Conservation (phyloP, 2,329 filamentous ascomycete genomes). For the Alternaria novae-zelandiae region DNA sequence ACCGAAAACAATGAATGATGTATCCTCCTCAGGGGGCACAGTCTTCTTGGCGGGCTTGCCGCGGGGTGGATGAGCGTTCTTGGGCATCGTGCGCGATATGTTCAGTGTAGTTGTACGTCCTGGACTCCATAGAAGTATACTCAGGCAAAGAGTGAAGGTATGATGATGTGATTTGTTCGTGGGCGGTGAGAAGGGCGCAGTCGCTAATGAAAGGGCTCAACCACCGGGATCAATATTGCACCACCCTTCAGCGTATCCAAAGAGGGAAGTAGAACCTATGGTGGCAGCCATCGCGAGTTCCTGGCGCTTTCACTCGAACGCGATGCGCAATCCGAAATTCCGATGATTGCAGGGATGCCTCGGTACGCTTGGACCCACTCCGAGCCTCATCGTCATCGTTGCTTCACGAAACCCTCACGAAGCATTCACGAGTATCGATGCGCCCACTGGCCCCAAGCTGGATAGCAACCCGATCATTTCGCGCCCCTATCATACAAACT, state of each 20-base stretch:
- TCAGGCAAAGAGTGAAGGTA: neutral
- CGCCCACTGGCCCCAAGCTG: neutral
- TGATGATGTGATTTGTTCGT: slow-evolving; percentile 8
- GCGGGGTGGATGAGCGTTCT: slow-evolving; percentile 57
- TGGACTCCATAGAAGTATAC: slow-evolving; percentile 12
- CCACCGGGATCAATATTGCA: slow-evolving; percentile 5
- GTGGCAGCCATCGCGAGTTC: slow-evolving; percentile 9
- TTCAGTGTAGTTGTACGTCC: neutral
- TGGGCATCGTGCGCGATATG: slow-evolving; percentile 49
- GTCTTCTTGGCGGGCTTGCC: slow-evolving; percentile 50
- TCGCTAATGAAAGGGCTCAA: slow-evolving; percentile 26
- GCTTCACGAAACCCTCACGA: neutral
- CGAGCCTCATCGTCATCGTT: slow-evolving; percentile 9
- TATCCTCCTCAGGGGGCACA: slow-evolving; percentile 54
- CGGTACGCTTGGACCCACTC: slow-evolving; percentile 17
- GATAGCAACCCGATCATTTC: neutral
- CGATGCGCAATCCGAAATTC: slow-evolving; percentile 17
- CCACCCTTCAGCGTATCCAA: neutral
- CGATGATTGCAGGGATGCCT: slow-evolving; percentile 20
- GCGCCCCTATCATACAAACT: neutral
- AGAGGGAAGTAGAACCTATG: neutral
- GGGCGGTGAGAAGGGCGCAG: slow-evolving; percentile 19
- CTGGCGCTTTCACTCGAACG: neutral
- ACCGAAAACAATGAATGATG: slow-evolving; percentile 58
- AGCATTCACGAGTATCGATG: neutral